Evolutionary conservation across 75 land plant species (phyloP).

Genomic region (Pinus albicaulis): DNA sequence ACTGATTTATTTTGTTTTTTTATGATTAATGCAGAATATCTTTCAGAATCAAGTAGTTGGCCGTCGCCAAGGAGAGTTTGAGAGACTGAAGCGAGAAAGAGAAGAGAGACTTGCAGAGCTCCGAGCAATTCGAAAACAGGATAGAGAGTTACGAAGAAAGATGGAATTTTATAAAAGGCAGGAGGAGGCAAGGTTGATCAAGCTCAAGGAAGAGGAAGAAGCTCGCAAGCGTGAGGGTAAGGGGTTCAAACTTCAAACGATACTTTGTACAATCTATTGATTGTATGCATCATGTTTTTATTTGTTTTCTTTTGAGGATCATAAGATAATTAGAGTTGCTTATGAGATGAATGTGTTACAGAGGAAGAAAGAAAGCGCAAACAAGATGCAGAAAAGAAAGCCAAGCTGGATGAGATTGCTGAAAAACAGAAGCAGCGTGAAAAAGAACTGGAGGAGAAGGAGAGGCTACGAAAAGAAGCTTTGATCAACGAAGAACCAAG

Average conservation of each 20-base stretch:
- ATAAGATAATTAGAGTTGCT: background rate
- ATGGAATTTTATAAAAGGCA: conserved; percentile 50
- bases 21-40: conserved; percentile 29
- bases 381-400: conserved; percentile 87
- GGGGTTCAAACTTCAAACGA: background rate
- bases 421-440: conserved; percentile 87
- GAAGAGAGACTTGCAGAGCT: conserved; percentile 61
- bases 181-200: conserved; percentile 74
- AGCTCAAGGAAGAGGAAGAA: conserved; percentile 87
- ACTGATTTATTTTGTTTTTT: background rate
- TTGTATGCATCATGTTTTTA: background rate
- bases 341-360: conserved; percentile 23
- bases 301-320: background rate
- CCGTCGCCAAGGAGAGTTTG: conserved; percentile 64
- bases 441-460: conserved; percentile 74
- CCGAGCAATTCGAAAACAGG: conserved; percentile 37
- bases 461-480: conserved; percentile 53
- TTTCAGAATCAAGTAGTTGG: conserved; percentile 66
- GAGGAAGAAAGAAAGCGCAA: conserved; percentile 79
- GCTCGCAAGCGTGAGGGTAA: conserved; percentile 87
- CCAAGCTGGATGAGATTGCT: conserved; percentile 93
- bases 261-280: background rate
- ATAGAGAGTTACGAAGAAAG: conserved; percentile 65
- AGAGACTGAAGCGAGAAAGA: conserved; percentile 48
- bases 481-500: conserved; percentile 11